Percentiles rank a stretch among this genome's conserved stretches.
Conservation (phyloP, 306 rosid genomes). For the Sicyos edulis region DNA sequence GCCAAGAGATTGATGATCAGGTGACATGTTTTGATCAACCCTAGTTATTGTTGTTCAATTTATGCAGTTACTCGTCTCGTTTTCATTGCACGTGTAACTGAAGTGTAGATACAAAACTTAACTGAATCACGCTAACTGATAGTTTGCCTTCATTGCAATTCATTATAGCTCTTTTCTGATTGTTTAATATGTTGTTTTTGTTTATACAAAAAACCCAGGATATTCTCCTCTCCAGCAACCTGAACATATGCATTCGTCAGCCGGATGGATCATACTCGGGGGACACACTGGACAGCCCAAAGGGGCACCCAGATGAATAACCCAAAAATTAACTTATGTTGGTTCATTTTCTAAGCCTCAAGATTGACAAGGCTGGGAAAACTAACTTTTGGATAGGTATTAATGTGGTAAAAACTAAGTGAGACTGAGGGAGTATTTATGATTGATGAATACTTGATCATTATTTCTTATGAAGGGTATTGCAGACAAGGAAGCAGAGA, state of each 20-base stretch:
- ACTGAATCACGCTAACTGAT: not conserved
- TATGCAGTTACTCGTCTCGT: not conserved
- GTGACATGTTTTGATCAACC: constrained; percentile 31
- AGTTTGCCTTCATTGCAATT: not conserved
- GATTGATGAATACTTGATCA: constrained; percentile 26
- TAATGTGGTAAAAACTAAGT: constrained; percentile 57
- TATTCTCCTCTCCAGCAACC: constrained; percentile 66
- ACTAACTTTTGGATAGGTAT: constrained; percentile 52
- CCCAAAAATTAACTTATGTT: constrained; percentile 38
- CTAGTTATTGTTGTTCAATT: not conserved
- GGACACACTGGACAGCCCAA: constrained; percentile 78
- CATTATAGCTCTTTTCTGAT: constrained; percentile 20
- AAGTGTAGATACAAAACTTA: not conserved
- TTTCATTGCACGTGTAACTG: not conserved
- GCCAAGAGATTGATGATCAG: constrained; percentile 69
- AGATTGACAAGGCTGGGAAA: constrained; percentile 35
- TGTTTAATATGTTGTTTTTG: constrained; percentile 12
- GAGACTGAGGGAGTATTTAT: constrained; percentile 22
- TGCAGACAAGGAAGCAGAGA: constrained; percentile 36
- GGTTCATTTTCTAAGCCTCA: constrained; percentile 37
- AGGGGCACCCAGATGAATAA: constrained; percentile 49
- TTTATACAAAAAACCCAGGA: constrained; percentile 50
- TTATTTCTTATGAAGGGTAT: constrained; percentile 31
- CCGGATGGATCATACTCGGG: constrained; percentile 78
- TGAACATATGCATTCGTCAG: constrained; percentile 83